Evolutionary conservation across 345 rosid species (phyloP), one percentile per base, ranked within the genome.

Genomic region (Acer yangbiense): DNA sequence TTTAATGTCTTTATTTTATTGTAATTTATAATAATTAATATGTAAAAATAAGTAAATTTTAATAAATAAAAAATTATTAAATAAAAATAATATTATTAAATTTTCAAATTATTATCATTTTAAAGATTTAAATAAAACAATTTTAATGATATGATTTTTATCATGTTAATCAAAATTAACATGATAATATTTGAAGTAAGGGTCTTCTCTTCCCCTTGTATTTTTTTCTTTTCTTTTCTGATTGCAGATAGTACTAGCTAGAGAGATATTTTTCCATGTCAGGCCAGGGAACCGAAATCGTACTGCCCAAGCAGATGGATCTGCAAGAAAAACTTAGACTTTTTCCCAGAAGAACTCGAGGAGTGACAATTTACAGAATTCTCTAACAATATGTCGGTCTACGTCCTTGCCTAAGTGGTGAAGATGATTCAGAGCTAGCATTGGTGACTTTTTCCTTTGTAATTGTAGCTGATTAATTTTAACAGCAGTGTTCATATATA

Each of bases 251-350:
- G 84, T 93, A 67, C 25, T 25, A 25, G 25, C 78, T 95, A 25
- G 95, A 95, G 86, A 92, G 97, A 85, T 95, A 92, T 44, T 95
- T 91, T 79, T 85, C 87, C 52, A 55, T 79, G 60, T 89, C 77
- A 16, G 97, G 98, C 18, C 76, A 78, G 79, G 92, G 83, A 74
- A 57, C 83, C 0, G 97, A 95, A 83, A 91, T 93, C 29, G 91
- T 95, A 39, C 77, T 93, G 76, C 98, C 99, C 44, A 92, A 90
- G 83, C 84, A 84, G 78, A 48, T 78, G 63, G 88, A 88, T 50
- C 86, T 95, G 75, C 98, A 84, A 80, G 99, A 93, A 72, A 92
- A 88, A 82, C 85, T 95, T 74, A 86, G 94, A 95, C 79, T 92
- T 86, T 69, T 84, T 58, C 68, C 82, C 87, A 0, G 87, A 79